Evolutionary conservation across 352 stramenopile genomes (phyloP).

Genomic region (Phytophthora capsici): DNA sequence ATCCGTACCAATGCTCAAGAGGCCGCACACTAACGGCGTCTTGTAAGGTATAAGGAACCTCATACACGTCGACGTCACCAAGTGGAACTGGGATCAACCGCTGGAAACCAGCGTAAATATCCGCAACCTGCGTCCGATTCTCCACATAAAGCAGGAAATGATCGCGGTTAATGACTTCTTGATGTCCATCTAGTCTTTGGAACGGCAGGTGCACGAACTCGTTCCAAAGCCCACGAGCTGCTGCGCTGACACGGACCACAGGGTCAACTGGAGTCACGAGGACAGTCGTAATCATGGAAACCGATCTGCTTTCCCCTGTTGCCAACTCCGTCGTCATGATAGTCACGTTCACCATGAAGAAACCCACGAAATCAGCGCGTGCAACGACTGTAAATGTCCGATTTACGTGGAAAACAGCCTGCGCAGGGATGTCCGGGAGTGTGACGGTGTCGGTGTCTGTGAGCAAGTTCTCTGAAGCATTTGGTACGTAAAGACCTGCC

Average conservation of each 20-base stretch:
- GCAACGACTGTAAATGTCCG: conserved; percentile 38
- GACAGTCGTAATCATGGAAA: conserved; percentile 26
- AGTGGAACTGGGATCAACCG: conserved; percentile 25
- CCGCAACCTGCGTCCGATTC: conserved; percentile 38
- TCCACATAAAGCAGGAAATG: conserved; percentile 50
- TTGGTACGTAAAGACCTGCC: conserved; percentile 22
- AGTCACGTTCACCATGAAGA: conserved; percentile 47
- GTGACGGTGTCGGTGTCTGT: conserved; percentile 6
- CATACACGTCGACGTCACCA: conserved; percentile 38
- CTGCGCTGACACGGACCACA: conserved; percentile 18
- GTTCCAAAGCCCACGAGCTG: conserved; percentile 33
- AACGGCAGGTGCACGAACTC: conserved; percentile 55
- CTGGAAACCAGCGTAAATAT: conserved; percentile 48
- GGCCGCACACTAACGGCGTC: conserved; percentile 39
- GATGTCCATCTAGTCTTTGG: conserved; percentile 34
- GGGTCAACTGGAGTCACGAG: conserved; percentile 41
- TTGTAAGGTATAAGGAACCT: conserved; percentile 41
- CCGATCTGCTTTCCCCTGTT: conserved; percentile 34
- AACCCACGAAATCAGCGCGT: conserved; percentile 48
- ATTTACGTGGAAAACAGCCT: conserved; percentile 19
- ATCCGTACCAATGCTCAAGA: conserved; percentile 37
- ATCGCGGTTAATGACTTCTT: conserved; percentile 44
- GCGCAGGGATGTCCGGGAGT: conserved; percentile 8
- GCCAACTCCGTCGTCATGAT: conserved; percentile 44
- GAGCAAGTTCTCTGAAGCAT: conserved; percentile 29